Percentiles rank a stretch among this genome's conserved stretches.
These are phyloP conservation scores for Jamesozyma lodderae DNA, from an alignment of 805 yeast species.

Conservation along the genomic window DNA sequence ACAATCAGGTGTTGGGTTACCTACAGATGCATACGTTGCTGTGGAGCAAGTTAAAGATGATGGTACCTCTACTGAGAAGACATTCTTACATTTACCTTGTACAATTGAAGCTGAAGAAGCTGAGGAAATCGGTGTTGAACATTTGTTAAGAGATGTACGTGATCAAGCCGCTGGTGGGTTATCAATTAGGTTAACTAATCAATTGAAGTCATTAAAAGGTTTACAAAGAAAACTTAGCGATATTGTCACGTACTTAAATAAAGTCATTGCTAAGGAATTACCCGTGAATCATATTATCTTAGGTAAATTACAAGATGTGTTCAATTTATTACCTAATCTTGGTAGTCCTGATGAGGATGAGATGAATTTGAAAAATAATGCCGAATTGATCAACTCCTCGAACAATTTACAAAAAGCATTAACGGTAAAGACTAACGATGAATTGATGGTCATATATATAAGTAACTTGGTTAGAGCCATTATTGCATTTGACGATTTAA, in stretches of 20 bases:
- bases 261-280: constrained; percentile 58
- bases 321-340: constrained; percentile 84
- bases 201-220: constrained; percentile 80
- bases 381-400: constrained; percentile 26
- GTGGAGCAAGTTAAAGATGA: constrained; percentile 94
- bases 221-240: constrained; percentile 70
- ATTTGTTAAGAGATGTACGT: constrained; percentile 82
- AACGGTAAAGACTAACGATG: constrained; percentile 90
- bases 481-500: constrained; percentile 91
- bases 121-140: constrained; percentile 98
- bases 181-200: constrained; percentile 79
- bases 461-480: constrained; percentile 86
- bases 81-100: constrained; percentile 89
- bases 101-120: constrained; percentile 96
- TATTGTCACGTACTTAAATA: constrained; percentile 67
- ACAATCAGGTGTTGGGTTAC: constrained; percentile 74
- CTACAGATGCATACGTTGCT: constrained; percentile 91
- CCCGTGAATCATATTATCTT: constrained; percentile 86
- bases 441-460: constrained; percentile 87
- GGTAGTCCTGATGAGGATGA: constrained; percentile 31
- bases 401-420: constrained; percentile 68
- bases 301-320: constrained; percentile 90
- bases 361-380: constrained; percentile 18
- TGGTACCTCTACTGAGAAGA: constrained; percentile 85
- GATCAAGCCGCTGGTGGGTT: constrained; percentile 95